Conservation (phyloP, 164 flowering plant species). For the Taxillus chinensis region DNA sequence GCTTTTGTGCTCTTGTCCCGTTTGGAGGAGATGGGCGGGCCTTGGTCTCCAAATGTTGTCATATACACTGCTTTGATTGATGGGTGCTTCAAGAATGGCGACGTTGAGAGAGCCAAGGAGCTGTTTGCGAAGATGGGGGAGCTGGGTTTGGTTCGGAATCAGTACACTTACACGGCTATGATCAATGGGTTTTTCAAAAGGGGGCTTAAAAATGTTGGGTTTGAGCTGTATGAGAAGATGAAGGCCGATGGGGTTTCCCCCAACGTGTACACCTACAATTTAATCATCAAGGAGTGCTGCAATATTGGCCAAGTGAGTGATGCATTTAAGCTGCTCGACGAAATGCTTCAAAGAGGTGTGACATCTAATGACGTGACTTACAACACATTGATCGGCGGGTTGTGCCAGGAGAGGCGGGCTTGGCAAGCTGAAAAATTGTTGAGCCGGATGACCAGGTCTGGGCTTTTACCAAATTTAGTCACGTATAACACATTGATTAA, state of each 20-base stretch:
- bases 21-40: slow-evolving; percentile 27
- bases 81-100: slow-evolving; percentile 59
- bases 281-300: slow-evolving; percentile 36
- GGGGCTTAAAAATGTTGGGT: slow-evolving; percentile 50
- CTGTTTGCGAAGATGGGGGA: slow-evolving; percentile 46
- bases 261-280: slow-evolving; percentile 50
- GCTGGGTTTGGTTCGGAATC: slow-evolving; percentile 55
- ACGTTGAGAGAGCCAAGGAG: slow-evolving; percentile 29
- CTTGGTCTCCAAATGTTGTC: slow-evolving; percentile 40
- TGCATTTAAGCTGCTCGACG: slow-evolving; percentile 50
- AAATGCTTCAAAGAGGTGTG: slow-evolving; percentile 53
- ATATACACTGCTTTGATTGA: slow-evolving; percentile 62
- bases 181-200: slow-evolving; percentile 57
- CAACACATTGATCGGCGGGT: slow-evolving; percentile 46
- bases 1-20: slow-evolving; percentile 36
- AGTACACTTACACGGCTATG: slow-evolving; percentile 51
- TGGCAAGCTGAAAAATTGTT: slow-evolving; percentile 39
- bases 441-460: slow-evolving; percentile 26
- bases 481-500: slow-evolving; percentile 53
- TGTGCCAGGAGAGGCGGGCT: slow-evolving; percentile 30
- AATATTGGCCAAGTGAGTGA: slow-evolving; percentile 26
- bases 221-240: slow-evolving; percentile 62
- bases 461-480: slow-evolving; percentile 38
- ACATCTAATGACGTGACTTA: slow-evolving; percentile 52
- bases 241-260: slow-evolving; percentile 39